Evolutionary conservation across 345 rosid species (phyloP).

Genomic region (Populus deltoides): DNA sequence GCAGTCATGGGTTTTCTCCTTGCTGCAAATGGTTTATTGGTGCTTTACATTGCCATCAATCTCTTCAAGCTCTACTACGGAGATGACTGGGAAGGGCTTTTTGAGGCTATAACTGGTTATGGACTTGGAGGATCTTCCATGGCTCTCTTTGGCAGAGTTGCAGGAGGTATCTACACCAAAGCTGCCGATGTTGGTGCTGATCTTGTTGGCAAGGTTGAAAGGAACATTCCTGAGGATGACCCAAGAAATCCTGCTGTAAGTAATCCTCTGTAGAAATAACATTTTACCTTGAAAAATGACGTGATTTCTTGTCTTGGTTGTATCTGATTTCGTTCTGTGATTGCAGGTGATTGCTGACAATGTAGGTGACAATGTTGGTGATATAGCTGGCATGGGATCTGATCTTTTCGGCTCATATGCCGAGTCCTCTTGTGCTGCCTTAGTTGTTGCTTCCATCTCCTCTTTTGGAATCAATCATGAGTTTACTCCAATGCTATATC

Average conservation of each 20-base stretch:
- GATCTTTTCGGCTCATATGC: slow-evolving; percentile 78
- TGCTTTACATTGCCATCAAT: slow-evolving; percentile 65
- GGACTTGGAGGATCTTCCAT: slow-evolving; percentile 89
- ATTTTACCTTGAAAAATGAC: background rate
- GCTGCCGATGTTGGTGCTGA: slow-evolving; percentile 94
- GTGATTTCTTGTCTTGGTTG: background rate
- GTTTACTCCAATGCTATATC: slow-evolving; percentile 67
- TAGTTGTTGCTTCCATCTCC: slow-evolving; percentile 74
- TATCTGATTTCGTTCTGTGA: slow-evolving; percentile 13
- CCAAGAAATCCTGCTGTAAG: slow-evolving; percentile 87
- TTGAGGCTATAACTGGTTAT: slow-evolving; percentile 81
- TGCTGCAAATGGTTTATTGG: slow-evolving; percentile 76
- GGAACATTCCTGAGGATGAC: slow-evolving; percentile 79
- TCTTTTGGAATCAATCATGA: slow-evolving; percentile 70
- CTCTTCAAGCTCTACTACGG: slow-evolving; percentile 70
- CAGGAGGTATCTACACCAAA: slow-evolving; percentile 80
- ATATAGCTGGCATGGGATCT: slow-evolving; percentile 84
- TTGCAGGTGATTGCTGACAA: slow-evolving; percentile 81
- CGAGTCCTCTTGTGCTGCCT: slow-evolving; percentile 76
- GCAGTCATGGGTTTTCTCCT: slow-evolving; percentile 86
- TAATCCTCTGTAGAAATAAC: slow-evolving; percentile 9
- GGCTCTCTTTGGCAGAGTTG: slow-evolving; percentile 86
- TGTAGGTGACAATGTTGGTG: slow-evolving; percentile 84
- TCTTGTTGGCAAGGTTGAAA: slow-evolving; percentile 83
- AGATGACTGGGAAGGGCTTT: slow-evolving; percentile 79